Percentiles rank a stretch among this genome's conserved stretches.
Evolutionary conservation across 306 rosid species (phyloP).

Genomic region (Citrullus colocynthis): DNA sequence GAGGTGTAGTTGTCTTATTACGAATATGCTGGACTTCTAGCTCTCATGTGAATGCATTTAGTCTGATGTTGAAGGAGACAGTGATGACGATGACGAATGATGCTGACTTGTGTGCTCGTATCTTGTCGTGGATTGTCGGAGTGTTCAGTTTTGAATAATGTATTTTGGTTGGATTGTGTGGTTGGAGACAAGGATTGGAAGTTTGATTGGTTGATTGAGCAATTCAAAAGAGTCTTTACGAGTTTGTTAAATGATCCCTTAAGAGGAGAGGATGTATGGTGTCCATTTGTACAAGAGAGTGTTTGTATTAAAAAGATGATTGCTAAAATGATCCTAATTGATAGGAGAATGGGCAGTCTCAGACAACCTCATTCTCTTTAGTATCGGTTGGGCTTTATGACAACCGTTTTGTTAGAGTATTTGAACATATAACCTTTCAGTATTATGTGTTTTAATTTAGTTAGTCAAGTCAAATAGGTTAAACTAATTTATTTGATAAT

Average conservation of each 20-base stretch:
- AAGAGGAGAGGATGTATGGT: neutral
- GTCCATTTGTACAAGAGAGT: conserved; percentile 2
- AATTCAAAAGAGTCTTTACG: neutral
- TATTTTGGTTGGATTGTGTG: conserved; percentile 4
- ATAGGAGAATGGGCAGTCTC: neutral
- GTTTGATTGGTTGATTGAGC: neutral
- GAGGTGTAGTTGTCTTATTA: neutral
- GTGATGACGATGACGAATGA: neutral
- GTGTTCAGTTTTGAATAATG: neutral
- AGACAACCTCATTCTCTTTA: neutral
- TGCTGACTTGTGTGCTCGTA: neutral
- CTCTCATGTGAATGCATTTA: neutral
- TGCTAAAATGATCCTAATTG: neutral
- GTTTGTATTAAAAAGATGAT: neutral
- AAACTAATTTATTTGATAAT: too few species aligned
- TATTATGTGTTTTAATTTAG: too few species aligned
- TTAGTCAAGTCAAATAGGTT: too few species aligned
- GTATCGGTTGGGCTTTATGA: too few species aligned
- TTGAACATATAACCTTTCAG: too few species aligned
- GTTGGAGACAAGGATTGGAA: neutral
- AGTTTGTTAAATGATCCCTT: neutral
- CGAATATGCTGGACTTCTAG: neutral
- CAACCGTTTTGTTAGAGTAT: too few species aligned
- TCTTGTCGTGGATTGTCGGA: neutral
- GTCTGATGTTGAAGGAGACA: neutral